These are phyloP conservation scores for Glomus cerebriforme DNA, from an alignment of 192 early-diverging fungal genomes.

Conservation along the genomic window DNA sequence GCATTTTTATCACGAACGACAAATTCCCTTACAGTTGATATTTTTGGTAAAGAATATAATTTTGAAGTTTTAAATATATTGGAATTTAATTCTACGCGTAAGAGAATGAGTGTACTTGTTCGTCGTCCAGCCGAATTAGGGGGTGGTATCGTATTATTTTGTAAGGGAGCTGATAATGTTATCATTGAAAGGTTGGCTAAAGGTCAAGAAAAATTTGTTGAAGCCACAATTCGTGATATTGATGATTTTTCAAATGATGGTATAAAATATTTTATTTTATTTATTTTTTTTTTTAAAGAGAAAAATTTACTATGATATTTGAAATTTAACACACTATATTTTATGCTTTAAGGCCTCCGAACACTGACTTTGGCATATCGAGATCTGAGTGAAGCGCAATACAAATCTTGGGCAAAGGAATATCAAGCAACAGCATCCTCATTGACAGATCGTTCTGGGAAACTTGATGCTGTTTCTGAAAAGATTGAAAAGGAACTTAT, in stretches of 20 bases:
- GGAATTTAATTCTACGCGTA: constrained; percentile 95
- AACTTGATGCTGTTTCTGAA: constrained; percentile 70
- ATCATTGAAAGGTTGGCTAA: constrained; percentile 79
- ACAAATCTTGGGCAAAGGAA: constrained; percentile 70
- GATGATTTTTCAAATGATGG: constrained; percentile 73
- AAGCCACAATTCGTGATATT: constrained; percentile 65
- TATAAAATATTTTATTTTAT: not conserved
- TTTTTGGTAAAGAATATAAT: constrained; percentile 64
- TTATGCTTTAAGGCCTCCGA: constrained; percentile 65
- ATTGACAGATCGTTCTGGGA: constrained; percentile 70
- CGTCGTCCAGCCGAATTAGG: constrained; percentile 69
- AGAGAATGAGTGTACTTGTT: constrained; percentile 91
- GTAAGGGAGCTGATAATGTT: constrained; percentile 96
- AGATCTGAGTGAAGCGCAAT: constrained; percentile 69
- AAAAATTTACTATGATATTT: not conserved
- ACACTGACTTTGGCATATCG: constrained; percentile 88
- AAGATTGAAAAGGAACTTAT: constrained; percentile 80
- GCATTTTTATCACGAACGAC: constrained; percentile 60
- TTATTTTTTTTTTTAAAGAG: not conserved
- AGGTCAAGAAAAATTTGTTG: constrained; percentile 52
- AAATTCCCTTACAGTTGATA: constrained; percentile 55
- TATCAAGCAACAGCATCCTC: constrained; percentile 74
- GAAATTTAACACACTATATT: not conserved
- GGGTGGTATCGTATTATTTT: constrained; percentile 85
- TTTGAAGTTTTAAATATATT: constrained; percentile 87